Base-by-base conservation (phyloP, 768 basidiomycete species). In the Pisolithus tinctorius region DNA sequence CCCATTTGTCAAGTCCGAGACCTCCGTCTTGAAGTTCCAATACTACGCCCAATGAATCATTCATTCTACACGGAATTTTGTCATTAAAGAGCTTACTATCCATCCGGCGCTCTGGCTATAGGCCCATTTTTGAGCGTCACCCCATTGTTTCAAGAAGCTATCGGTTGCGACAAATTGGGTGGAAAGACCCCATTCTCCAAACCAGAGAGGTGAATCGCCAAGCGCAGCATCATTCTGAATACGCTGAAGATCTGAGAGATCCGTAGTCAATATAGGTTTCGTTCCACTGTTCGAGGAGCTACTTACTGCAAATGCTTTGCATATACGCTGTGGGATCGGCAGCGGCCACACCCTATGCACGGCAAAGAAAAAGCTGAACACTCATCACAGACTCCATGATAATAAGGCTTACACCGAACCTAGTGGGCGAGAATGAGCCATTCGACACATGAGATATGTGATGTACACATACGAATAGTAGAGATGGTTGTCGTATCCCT, bases 11-110 rank as follows among this genome's bases (percentile, higher is more conserved):
- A 41, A 6, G 23, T 41, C 6, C 9, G 40, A 41, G n/a, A 41
- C 17, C 64, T 88, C 87, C 6, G 82, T 72, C 59, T 83, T 86
- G 72, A 88, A 88, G 65, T 80, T 86, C 86, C 86, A 88, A 63
- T 74, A 82, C 80, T 79, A 51, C 4, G 47, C 10, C 1, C 26
- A 45, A 13, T 11, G 11, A 38, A 37, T 25, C 6, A 50, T 13
- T 14, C 37, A 14, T 13, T 16, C n/a, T n/a, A 23, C 11, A 25
- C 30, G 9, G 4, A 41, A 31, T 27, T 11, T 4, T 1, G 7
- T 37, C 27, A 45, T 27, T 38, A 26, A 45, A 27, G 23, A 43
- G 72, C 81, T 67, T 55, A 84, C 83, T 39, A 86, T 73, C 84
- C 84, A 87, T 26, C 85, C 85, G 2, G 75, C 74, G 31, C 75